Base-by-base conservation (phyloP, 2,329 filamentous ascomycete genomes). In the Cordyceps militaris region DNA sequence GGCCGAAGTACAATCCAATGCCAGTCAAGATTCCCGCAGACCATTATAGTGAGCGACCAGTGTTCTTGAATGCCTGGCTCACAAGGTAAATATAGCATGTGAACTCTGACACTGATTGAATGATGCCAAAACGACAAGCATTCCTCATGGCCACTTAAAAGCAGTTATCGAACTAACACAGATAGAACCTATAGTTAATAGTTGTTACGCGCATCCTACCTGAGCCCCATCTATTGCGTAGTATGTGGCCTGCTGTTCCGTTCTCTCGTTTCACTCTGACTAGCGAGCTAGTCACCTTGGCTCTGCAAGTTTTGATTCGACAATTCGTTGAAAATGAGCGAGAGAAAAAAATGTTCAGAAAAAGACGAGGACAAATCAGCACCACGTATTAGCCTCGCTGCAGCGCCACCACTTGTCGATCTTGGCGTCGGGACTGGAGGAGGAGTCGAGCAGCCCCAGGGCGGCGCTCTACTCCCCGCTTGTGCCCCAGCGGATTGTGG, bases 341-440 rank as follows among this genome's bases (percentile, higher is more conserved):
- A 34, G 6, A 13, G 47, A 14, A 23, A 14, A 7, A 19, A 23
- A 13, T 34, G 14, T 38, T 16, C 34, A 16, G 19, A 28, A 32
- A 16, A 23, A 16, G 16, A 38, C n/a, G 7, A 21, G 24, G n/a
- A 21, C 38, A 53, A 34, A 44, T 34, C 38, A 53, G 50, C 51
- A 44, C 34, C 51, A 14, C n/a, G 38, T 44, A 40, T 32, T 28
- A 32, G 34, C 51, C 51, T 32, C 34, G 19, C 19, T 44, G 50
- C 26, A 38, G 48, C 48, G 48, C 48, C 34, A 44, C 40, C 38
- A 10, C 40, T n/a, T 44, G 51, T 54, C 51, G 51, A 54, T 34
- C 38, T 44, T 21, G 48, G 6, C 34, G 14, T 36, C 34, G 14
- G 36, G 24, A 16, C 48, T 30, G 6, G 38, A 11, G 23, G 16